These are phyloP conservation scores for Alternaria conjuncta DNA, from an alignment of 2,329 filamentous ascomycete species.

Conservation along the genomic window DNA sequence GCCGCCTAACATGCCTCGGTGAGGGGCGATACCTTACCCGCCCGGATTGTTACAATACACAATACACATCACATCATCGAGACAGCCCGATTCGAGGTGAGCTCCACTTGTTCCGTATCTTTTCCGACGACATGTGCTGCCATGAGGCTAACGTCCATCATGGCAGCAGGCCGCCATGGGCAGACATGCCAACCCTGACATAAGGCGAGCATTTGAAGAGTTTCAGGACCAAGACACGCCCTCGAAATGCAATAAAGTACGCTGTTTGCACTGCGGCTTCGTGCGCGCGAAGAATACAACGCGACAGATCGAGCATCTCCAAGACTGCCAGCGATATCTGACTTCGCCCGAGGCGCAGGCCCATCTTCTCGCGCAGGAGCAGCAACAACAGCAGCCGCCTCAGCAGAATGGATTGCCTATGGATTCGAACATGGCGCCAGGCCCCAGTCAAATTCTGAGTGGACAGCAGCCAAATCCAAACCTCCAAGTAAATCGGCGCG, in stretches of 20 bases:
- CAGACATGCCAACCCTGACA: slow-evolving; percentile 52
- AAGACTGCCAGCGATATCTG: slow-evolving; percentile 54
- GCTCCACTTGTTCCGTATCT: slow-evolving; percentile 13
- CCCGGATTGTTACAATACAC: slow-evolving; percentile 12
- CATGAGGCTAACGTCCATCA: slow-evolving; percentile 20
- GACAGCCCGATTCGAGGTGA: slow-evolving; percentile 17
- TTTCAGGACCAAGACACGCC: slow-evolving; percentile 52
- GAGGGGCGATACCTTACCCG: slow-evolving; percentile 12
- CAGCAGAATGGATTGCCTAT: slow-evolving; percentile 24
- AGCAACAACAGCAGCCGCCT: slow-evolving; percentile 20
- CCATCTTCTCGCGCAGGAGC: slow-evolving; percentile 28
- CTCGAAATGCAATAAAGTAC: slow-evolving; percentile 57
- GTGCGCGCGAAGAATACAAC: slow-evolving; percentile 60
- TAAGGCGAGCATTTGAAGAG: slow-evolving; percentile 47
- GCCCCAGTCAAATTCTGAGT: slow-evolving; percentile 49
- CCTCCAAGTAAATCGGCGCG: slow-evolving; percentile 54
- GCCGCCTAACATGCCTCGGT: neutral
- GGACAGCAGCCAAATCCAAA: slow-evolving; percentile 58
- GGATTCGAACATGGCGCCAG: slow-evolving; percentile 24
- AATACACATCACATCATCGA: slow-evolving; percentile 12
- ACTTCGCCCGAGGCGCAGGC: slow-evolving; percentile 53
- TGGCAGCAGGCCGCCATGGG: slow-evolving; percentile 28
- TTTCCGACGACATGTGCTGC: neutral
- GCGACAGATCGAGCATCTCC: slow-evolving; percentile 58
- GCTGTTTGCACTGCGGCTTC: slow-evolving; percentile 58